phyloP scores from a whole-genome alignment of 2,329 filamentous ascomycete genomes.

The Mariannaea sp. region DNA sequence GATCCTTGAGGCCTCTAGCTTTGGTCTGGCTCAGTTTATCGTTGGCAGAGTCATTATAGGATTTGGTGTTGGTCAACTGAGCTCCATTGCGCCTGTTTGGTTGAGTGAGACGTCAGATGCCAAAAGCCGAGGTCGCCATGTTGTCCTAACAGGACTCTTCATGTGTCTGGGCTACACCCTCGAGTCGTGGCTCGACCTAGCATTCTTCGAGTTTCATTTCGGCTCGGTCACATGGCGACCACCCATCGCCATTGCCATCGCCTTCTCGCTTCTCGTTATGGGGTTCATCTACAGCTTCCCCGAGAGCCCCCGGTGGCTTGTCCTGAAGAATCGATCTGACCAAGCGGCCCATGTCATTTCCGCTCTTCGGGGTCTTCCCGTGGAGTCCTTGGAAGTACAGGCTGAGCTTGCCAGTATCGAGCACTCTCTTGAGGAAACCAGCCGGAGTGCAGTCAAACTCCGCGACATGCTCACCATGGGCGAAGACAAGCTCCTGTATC shows the following conservation, averaged over 20 bases:
- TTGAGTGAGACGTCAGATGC: slow-evolving; percentile 56
- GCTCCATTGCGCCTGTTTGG: slow-evolving; percentile 58
- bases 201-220: slow-evolving; percentile 42
- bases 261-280: slow-evolving; percentile 40
- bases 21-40: slow-evolving; percentile 41
- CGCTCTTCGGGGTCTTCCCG: slow-evolving; percentile 43
- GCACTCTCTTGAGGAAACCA: slow-evolving; percentile 51
- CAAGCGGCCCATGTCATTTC: slow-evolving; percentile 43
- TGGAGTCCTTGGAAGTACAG: slow-evolving; percentile 44
- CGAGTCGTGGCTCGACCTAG: slow-evolving; percentile 51
- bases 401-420: slow-evolving; percentile 54
- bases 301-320: slow-evolving; percentile 44
- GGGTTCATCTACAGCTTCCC: slow-evolving; percentile 41
- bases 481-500: slow-evolving; percentile 54
- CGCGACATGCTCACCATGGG: slow-evolving; percentile 53
- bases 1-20: slow-evolving; percentile 57
- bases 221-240: slow-evolving; percentile 41
- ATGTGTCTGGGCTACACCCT: slow-evolving; percentile 48
- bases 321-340: slow-evolving; percentile 38
- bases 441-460: slow-evolving; percentile 43
- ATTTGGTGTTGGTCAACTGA: slow-evolving; percentile 57
- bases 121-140: slow-evolving; percentile 52
- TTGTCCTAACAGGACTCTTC: slow-evolving; percentile 56
- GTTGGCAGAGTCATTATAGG: slow-evolving; percentile 57
- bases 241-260: slow-evolving; percentile 42